Evolutionary conservation across 805 yeast genomes (phyloP), one percentile per base, ranked within the genome.

Genomic region (Saturnispora zaruensis): DNA sequence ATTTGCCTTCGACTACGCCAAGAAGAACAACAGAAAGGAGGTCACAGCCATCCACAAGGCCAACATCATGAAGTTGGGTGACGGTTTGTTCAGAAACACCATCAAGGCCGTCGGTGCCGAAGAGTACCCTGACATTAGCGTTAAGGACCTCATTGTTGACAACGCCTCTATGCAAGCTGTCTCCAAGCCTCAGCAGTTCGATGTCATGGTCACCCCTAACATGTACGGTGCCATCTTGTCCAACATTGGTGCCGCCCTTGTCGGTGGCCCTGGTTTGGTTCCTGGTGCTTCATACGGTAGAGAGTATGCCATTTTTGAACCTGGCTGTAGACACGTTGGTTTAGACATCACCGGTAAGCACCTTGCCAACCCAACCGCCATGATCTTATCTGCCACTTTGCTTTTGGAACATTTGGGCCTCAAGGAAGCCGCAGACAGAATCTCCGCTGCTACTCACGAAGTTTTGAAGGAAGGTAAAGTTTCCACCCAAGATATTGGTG

Each of bases 121-220:
- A 62, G 91, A 85, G 71, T 86, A 86, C 73, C 95, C 95, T 57
- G 84, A 82, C 53, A 79, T 91, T 57, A 78, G 76, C 55, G 87
- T 83, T 60, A 83, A 82, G 70, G 96, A 90, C 71, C 87, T 93
- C 81, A 93, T 91, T 73, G 98, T 91, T 61, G 99, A 91, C 74
- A 91, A 91, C 68, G 97, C 98, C 55, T 88, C 97, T 54, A 93
- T 91, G 99, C 98, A 91, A 77, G 96, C 97, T 53, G 99, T 91
- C 56, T 90, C 98, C 52, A 79, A 84, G 72, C 98, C 98, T 60
- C 96, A 91, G 72, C 98, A 91, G 76, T 91, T 91, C 65, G 98
- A 93, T 69, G 97, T 93, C 51, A 78, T 91, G 73, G 98, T 93
- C 57, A 88, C 97, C 58, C 99, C 99, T 60, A 90, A 93, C 78